Conservation (phyloP, 228 moss, liverwort and hornwort species). For the Sphagnum magellanicum region DNA sequence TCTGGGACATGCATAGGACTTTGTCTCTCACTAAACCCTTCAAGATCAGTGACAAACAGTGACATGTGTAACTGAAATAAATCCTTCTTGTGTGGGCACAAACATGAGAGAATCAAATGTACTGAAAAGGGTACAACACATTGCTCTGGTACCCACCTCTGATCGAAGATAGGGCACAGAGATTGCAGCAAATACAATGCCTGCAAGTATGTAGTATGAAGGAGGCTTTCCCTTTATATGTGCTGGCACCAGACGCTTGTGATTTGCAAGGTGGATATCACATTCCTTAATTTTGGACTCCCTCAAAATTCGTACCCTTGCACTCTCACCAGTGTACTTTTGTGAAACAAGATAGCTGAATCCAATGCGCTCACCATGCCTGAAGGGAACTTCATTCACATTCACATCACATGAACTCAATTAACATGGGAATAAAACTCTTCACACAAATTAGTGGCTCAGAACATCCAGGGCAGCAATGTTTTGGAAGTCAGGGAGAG, state of each 20-base stretch:
- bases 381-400: constrained; percentile 43
- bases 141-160: constrained; percentile 20
- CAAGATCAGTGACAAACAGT: too few relatives aligned
- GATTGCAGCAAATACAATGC: constrained; percentile 52
- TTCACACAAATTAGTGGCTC: too few relatives aligned
- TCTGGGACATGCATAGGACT: too few relatives aligned
- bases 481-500: too few relatives aligned
- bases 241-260: constrained; percentile 53
- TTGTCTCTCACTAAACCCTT: too few relatives aligned
- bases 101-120: background rate
- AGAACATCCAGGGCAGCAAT: too few relatives aligned
- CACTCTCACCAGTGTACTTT: constrained; percentile 53
- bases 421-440: too few relatives aligned
- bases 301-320: constrained; percentile 37
- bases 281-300: constrained; percentile 33
- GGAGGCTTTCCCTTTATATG: constrained; percentile 55
- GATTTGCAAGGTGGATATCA: constrained; percentile 48
- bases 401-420: too few relatives aligned
- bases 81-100: too few relatives aligned
- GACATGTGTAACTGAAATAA: too few relatives aligned
- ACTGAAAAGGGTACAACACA: background rate
- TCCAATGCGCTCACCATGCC: constrained; percentile 57
- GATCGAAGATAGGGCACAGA: constrained; percentile 59
- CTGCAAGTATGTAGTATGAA: constrained; percentile 53
- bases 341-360: constrained; percentile 60